Evolutionary conservation across 2,329 filamentous ascomycete species (phyloP).

Genomic region (Graphilbum ipis-grandicollis): DNA sequence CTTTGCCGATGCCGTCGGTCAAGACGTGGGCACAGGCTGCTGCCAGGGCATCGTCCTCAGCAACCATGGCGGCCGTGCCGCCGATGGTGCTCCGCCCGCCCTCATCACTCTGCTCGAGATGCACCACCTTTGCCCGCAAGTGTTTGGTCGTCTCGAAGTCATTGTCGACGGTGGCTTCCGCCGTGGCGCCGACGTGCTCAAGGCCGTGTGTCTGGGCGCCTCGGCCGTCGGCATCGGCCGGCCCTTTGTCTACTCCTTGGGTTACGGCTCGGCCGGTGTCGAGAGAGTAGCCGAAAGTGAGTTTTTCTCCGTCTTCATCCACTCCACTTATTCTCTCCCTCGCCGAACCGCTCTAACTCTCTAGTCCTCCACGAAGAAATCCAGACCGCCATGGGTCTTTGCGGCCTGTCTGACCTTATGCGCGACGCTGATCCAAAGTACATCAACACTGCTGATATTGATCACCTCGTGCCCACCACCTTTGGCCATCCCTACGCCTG

Average conservation of each 20-base stretch:
- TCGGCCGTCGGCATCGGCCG: constrained; percentile 27
- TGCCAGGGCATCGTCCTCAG: constrained; percentile 36
- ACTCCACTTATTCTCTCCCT: no score
- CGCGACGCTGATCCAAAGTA: constrained; percentile 8
- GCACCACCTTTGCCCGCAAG: constrained; percentile 20
- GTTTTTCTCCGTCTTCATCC: constrained; percentile 7
- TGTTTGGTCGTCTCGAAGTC: constrained; percentile 20
- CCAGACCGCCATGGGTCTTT: constrained; percentile 19
- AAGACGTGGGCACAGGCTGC: no score
- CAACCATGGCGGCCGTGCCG: constrained; percentile 39
- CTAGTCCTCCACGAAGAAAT: constrained; percentile 20
- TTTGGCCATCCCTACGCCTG: constrained; percentile 6
- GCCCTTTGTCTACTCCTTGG: constrained; percentile 23
- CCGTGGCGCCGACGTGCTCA: constrained; percentile 24
- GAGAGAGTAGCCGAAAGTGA: constrained; percentile 20
- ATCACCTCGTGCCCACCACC: constrained; percentile 7
- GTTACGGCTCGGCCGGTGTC: constrained; percentile 27
- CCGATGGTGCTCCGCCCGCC: constrained; percentile 27
- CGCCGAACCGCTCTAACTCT: not conserved
- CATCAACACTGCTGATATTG: constrained; percentile 11
- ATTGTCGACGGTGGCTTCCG: constrained; percentile 24
- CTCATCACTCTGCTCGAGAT: constrained; percentile 22
- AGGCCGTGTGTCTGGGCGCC: constrained; percentile 24
- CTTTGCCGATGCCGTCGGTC: no score
- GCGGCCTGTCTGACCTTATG: constrained; percentile 10